Evolutionary conservation across 352 stramenopile genomes (phyloP), one percentile per base, ranked within the genome.

Genomic region (Pythium periplocum): DNA sequence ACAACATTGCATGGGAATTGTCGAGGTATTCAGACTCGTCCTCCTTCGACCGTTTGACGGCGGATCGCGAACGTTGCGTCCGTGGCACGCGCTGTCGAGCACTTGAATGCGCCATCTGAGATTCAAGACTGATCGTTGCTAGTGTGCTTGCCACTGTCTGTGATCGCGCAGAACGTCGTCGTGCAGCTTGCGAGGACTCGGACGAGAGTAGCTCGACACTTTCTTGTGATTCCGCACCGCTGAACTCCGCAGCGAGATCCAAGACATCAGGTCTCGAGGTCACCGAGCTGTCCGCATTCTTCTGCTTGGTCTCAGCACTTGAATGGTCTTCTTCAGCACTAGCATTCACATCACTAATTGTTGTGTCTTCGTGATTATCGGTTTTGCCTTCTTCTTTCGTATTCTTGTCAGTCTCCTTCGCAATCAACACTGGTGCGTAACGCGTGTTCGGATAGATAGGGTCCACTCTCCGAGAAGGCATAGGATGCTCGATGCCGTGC

Each of bases 401-500:
- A 33, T 36, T 32, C 6, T 33, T 45, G 11, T 58, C 33, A 4
- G 10, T 1, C n/a, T 57, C 33, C 26, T 44, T 37, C 39, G 53
- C 38, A 10, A 63, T 42, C 4, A 56, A 40, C 6, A 76, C 64
- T 32, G 67, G 59, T 36, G 78, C 78, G 33, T 83, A 59, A 4
- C 68, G 62, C n/a, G 80, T 50, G 0, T 59, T 55, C 2, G 82
- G 81, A 30, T 88, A 78, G 30, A 82, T 57, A n/a, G 82, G 82
- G 51, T 93, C 79, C 6, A 75, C 62, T 35, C 82, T 75, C 34
- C 63, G 59, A 12, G 55, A 71, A 0, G 77, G 79, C 57, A 87
- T 71, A 10, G 82, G 79, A 36, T 89, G 82, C 59, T 93, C 67
- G 51, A 90, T 94, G 0, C 89, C 89, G 64, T 98, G 92, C 40